Conservation (phyloP, 2,329 filamentous ascomycete species). For the Botrytis byssoidea region DNA sequence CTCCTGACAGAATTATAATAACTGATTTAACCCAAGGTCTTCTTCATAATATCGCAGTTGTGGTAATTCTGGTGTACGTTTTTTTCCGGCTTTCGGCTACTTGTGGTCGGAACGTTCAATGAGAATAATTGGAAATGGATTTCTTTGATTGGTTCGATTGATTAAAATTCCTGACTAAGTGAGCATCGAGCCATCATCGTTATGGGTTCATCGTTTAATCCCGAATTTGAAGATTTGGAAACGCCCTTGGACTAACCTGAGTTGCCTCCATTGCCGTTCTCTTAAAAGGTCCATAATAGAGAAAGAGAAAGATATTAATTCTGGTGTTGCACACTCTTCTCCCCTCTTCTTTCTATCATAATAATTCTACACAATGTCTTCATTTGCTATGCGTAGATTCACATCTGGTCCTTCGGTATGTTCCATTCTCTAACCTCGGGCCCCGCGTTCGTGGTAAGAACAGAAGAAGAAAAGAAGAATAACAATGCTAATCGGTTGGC, state of each 20-base stretch:
- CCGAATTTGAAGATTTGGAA: slow-evolving; percentile 14
- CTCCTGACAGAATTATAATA: background rate
- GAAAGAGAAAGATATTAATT: slow-evolving; percentile 9
- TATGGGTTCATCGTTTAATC: slow-evolving; percentile 11
- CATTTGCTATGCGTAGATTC: slow-evolving; percentile 63
- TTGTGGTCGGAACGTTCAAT: background rate
- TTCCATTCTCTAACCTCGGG: slow-evolving; percentile 33
- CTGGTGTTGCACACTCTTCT: slow-evolving; percentile 22
- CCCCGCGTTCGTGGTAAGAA: background rate
- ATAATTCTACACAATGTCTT: slow-evolving; percentile 52
- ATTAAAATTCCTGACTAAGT: background rate
- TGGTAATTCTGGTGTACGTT: background rate
- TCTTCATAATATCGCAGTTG: background rate
- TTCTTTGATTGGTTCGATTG: slow-evolving; percentile 10
- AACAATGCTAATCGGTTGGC: slow-evolving; percentile 29
- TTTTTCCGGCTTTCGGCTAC: slow-evolving; percentile 12
- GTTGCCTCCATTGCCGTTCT: slow-evolving; percentile 17
- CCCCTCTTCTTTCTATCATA: slow-evolving; percentile 23
- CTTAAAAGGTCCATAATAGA: slow-evolving; percentile 1
- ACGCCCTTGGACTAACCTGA: slow-evolving; percentile 10
- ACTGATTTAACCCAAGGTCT: no score
- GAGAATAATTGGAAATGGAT: slow-evolving; percentile 8
- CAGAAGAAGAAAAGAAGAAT: slow-evolving; percentile 19
- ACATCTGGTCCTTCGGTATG: slow-evolving; percentile 56
- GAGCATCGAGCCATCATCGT: slow-evolving; percentile 19